Base-by-base conservation (phyloP, 2,329 filamentous ascomycete genomes). In the Phoma herbarum region DNA sequence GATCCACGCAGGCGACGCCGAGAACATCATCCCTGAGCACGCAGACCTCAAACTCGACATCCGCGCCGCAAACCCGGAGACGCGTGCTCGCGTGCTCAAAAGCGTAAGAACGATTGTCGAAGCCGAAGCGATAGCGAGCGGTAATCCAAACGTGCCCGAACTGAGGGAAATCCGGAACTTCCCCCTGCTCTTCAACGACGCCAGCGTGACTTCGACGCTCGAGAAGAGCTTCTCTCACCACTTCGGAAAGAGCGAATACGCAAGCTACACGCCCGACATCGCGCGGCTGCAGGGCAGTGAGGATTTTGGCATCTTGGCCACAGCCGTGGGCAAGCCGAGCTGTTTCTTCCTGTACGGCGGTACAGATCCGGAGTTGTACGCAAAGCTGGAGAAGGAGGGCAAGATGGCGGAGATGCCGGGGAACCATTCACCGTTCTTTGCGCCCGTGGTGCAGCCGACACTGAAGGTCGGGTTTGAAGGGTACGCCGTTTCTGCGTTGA, bases 361-460 rank as follows among this genome's bases (percentile, higher is more conserved):
- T 0, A 80, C 80, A 26, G 82, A 85, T 57, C 72, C 74, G 0
- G 78, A 78, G 50, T 48, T 80, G 4, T 88, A 82, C 80, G 84
- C 87, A 70, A 72, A 78, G 60, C 78, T 76, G 14, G 76, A 80
- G 68, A 75, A 70, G 52, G 80, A 82, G 42, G 82, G 81, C 0
- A 71, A 79, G 59, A 75, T 80, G 61, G 75, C 76, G 58, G 82
- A 82, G 44, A 80, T 88, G 12, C 83, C 87, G 0, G 81, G 82
- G 0, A 89, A 89, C 63, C 87, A 89, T 68, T 84, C 81, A 58
- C 81, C 84, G 0, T 79, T 81, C 52, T 89, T 89, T 74, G 83
- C 83, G 29, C 86, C 86, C 5, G 82, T 81, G 0, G 80, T 88
- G 23, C 81, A 84, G 69, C 86, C 86, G 8, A 89, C 86, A 0